Base-by-base conservation (phyloP, 1,284 basidiomycete species). In the Leccinum griseonigrum region DNA sequence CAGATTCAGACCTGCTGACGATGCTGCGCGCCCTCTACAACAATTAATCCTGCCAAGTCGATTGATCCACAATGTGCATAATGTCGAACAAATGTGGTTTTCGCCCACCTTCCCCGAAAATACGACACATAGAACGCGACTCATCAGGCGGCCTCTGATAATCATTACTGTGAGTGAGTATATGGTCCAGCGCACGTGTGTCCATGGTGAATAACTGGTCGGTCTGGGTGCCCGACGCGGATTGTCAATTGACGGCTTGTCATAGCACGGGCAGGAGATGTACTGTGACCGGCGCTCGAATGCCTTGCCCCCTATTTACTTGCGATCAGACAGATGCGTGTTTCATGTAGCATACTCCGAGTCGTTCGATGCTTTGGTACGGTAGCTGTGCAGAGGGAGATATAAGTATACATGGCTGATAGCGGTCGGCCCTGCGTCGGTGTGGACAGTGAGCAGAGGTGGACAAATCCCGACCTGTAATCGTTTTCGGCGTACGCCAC, bases 91-190 rank as follows among this genome's bases (percentile, higher is more conserved):
- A 31, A 11, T 3, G 8, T 51, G 11, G 16, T 29, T 28, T 29
- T 16, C 16, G 50, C 14, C 69, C 14, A 74, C 75, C 75, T 65
- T 72, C 61, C 7, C 76, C 77, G 4, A 78, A 60, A 18, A 75
- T 28, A 32, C 62, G 58, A 3, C 59, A 48, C 3, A 78, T 61
- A 22, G 26, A 56, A 9, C 58, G 57, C 13, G 22, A 26, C 74
- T 70, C 48, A 6, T 65, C 55, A 6, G 65, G 65, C 1, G 76
- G 69, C 61, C 77, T 79, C 62, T 75, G 70, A 51, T 74, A 80
- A 13, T 71, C 69, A 0, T 61, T 60, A 13, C 71, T 73, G 60
- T 77, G 75, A 1, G 73, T 76, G 16, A 79, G 65, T 59, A 80
- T 70, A 57, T 80, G 74, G 38, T 75, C 72, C 38, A 79, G 6